A percentile compares a stretch with the other conserved stretches of the same genome.
These are phyloP conservation scores for Phyllosticta paracitricarpa DNA, from an alignment of 2,329 filamentous ascomycete genomes.

Conservation along the genomic window DNA sequence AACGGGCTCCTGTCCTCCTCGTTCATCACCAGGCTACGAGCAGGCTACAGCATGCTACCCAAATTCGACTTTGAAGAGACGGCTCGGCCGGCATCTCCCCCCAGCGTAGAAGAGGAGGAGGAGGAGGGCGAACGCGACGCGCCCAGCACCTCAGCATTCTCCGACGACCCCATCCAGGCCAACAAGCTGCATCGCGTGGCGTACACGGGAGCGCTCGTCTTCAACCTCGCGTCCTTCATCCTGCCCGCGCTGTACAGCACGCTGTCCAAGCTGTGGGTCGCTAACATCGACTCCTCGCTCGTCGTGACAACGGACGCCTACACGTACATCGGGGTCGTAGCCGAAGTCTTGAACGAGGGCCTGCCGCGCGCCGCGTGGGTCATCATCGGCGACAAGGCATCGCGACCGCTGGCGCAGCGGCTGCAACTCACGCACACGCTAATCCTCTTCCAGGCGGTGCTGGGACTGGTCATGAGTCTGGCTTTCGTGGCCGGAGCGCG, in stretches of 20 bases:
- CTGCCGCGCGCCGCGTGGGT: slow-evolving; percentile 59
- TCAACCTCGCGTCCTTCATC: slow-evolving; percentile 54
- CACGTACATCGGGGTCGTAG: slow-evolving; percentile 58
- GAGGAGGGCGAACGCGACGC: too few relatives aligned
- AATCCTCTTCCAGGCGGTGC: slow-evolving; percentile 41
- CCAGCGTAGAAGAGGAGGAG: too few relatives aligned
- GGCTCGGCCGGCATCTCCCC: too few relatives aligned
- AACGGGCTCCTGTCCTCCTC: too few relatives aligned
- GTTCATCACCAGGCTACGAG: too few relatives aligned
- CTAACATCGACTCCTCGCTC: slow-evolving; percentile 50
- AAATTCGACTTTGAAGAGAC: too few relatives aligned
- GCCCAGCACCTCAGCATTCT: too few relatives aligned
- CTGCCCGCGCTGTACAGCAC: slow-evolving; percentile 59
- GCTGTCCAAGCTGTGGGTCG: slow-evolving; percentile 61
- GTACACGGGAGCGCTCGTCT: slow-evolving; percentile 49
- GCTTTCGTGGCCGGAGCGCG: slow-evolving; percentile 46
- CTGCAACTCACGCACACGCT: slow-evolving; percentile 53
- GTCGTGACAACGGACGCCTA: slow-evolving; percentile 57
- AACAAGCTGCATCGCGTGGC: too few relatives aligned
- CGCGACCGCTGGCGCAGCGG: slow-evolving; percentile 41
- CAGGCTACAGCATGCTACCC: too few relatives aligned
- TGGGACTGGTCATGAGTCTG: slow-evolving; percentile 52
- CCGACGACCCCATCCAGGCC: too few relatives aligned
- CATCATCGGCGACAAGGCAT: slow-evolving; percentile 55
- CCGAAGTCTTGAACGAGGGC: slow-evolving; percentile 63